Evolutionary conservation across 192 early-diverging fungal genomes (phyloP).

Genomic region (Rhizoclosmatium sp.): DNA sequence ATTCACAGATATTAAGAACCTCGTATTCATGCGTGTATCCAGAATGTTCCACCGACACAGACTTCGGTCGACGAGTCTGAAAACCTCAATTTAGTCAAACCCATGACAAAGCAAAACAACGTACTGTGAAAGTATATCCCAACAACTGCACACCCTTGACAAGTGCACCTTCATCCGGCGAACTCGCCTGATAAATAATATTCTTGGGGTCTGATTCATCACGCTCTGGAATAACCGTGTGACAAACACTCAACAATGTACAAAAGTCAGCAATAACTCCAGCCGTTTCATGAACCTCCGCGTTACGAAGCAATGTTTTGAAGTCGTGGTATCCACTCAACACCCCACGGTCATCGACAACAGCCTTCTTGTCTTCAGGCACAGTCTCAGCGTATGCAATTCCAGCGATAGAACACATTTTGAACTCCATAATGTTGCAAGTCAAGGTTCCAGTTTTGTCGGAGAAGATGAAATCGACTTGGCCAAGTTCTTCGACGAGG

Average conservation of each 20-base stretch:
- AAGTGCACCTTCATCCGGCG: conserved; percentile 96
- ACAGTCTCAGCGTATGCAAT: conserved; percentile 87
- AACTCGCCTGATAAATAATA: conserved; percentile 93
- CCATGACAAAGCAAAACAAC: conserved; percentile 12
- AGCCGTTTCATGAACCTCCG: conserved; percentile 45
- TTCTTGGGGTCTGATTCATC: conserved; percentile 65
- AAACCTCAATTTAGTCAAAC: conserved; percentile 10
- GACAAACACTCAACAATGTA: conserved; percentile 89
- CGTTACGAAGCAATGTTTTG: conserved; percentile 40
- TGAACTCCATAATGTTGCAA: conserved; percentile 68
- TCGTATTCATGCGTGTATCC: conserved; percentile 78
- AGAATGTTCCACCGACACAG: conserved; percentile 56
- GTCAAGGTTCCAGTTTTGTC: conserved; percentile 85
- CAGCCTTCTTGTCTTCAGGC: conserved; percentile 86
- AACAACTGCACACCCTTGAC: conserved; percentile 70
- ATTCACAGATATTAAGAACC: conserved; percentile 94
- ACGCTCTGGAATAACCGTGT: conserved; percentile 97
- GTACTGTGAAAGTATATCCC: conserved; percentile 59
- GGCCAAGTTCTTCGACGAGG: conserved; percentile 97
- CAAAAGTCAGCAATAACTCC: conserved; percentile 85
- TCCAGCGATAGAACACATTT: conserved; percentile 87
- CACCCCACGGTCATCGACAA: conserved; percentile 68
- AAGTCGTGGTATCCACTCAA: conserved; percentile 63
- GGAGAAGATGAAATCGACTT: conserved; percentile 95
- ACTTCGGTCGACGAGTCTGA: conserved; percentile 62